Evolutionary conservation across 2,329 filamentous ascomycete genomes (phyloP), one percentile per base, ranked within the genome.

Genomic region (Stachybotrys echinatus): DNA sequence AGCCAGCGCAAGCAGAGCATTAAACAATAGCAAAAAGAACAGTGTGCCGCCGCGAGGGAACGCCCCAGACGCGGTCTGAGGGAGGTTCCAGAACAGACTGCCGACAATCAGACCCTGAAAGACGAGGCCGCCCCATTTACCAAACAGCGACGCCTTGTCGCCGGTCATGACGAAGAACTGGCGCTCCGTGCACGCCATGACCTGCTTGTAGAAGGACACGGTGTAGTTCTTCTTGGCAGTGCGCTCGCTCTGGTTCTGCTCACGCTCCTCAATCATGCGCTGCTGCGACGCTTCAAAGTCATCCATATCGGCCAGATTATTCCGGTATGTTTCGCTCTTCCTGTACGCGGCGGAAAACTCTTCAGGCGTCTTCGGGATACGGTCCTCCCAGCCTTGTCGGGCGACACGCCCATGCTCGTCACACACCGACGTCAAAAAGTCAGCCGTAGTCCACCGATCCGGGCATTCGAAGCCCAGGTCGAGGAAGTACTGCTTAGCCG

Each of bases 81-180:
- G 69, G 10, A 89, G 69, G 54, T 89, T 82, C 59, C 87, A 89
- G 70, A 95, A 95, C 5, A 94, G 73, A 4, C 85, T 89, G 1
- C 88, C 87, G 46, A 92, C 85, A 52, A 95, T 89, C 12, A 95
- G 75, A 2, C 70, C 74, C 60, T 90, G 88, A 51, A 87, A 81
- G 43, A 94, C 66, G 50, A 92, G 85, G 57, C 90, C 89, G 62
- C 90, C 87, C 60, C 87, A 80, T 62, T 94, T 94, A 20, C 88
- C 92, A 60, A 85, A 85, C 0, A 94, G 74, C 0, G 88, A 88
- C 0, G 84, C 84, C 49, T 76, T 83, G 65, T 95, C 88, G 39
- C 89, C 89, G 62, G 81, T 79, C 23, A 91, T 80, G 23, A 95
- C 77, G 82, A 88, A 89, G 59, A 91, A 86, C 64, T 95, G 88